phyloP scores from a whole-genome alignment of 768 basidiomycete species.

The Tricholoma sp. region DNA sequence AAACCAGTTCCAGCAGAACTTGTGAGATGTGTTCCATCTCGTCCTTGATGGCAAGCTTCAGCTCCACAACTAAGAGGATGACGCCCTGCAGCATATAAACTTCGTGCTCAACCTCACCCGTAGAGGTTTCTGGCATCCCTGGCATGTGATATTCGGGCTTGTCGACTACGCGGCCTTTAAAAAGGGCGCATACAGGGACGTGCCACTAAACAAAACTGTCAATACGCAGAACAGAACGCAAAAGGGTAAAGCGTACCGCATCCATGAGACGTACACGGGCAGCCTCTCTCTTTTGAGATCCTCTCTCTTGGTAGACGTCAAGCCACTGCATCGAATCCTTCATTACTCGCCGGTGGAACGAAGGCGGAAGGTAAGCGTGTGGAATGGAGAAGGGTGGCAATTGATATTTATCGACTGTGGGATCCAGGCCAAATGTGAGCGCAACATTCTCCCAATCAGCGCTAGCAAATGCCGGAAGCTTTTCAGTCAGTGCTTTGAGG shows the following conservation, averaged over 20 bases:
- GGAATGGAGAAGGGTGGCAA: neutral
- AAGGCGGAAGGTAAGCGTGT: neutral
- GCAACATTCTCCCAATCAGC: neutral
- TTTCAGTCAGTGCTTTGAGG: too few relatives aligned
- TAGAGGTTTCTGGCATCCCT: neutral
- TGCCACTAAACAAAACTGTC: neutral
- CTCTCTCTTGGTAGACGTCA: too few relatives aligned
- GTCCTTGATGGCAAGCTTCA: neutral
- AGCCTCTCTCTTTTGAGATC: neutral
- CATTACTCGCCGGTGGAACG: neutral
- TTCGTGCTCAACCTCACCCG: neutral
- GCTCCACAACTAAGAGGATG: neutral
- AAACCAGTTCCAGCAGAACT: neutral
- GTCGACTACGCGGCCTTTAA: neutral
- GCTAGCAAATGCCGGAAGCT: too few relatives aligned
- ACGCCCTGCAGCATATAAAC: neutral
- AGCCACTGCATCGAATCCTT: neutral
- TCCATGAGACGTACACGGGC: neutral
- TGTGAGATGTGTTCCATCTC: neutral
- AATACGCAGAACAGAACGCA: neutral
- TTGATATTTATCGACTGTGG: neutral
- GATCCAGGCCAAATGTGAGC: neutral
- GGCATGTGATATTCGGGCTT: neutral
- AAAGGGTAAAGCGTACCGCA: neutral
- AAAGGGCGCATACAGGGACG: neutral